Conservation (phyloP, 495 filamentous ascomycete genomes). For the Penicillium chermesinum region DNA sequence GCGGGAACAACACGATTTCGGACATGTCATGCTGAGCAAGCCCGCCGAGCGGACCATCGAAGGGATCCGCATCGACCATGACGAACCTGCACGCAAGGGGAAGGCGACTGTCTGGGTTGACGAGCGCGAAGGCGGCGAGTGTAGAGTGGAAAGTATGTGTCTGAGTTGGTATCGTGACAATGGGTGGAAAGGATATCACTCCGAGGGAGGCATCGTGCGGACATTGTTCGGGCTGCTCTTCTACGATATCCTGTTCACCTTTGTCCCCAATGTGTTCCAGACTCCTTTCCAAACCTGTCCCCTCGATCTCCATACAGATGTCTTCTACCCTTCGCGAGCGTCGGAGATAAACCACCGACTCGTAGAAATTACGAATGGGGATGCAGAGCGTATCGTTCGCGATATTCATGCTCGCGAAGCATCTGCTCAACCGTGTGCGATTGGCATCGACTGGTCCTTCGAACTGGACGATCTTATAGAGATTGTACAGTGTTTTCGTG, state of each 20-base stretch:
- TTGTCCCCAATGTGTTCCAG: slow-evolving; percentile 95
- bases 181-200: slow-evolving; percentile 93
- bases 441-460: slow-evolving; percentile 90
- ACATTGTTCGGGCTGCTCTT: slow-evolving; percentile 92
- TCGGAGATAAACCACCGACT: slow-evolving; percentile 88
- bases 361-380: slow-evolving; percentile 76
- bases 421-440: slow-evolving; percentile 70
- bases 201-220: slow-evolving; percentile 82
- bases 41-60: slow-evolving; percentile 69
- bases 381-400: slow-evolving; percentile 59
- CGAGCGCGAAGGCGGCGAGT: slow-evolving; percentile 63
- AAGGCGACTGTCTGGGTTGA: slow-evolving; percentile 87
- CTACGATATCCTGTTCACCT: slow-evolving; percentile 88
- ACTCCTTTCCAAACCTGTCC: slow-evolving; percentile 92
- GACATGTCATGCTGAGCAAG: slow-evolving; percentile 68
- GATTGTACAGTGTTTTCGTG: slow-evolving; percentile 73
- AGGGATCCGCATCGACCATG: slow-evolving; percentile 68
- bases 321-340: slow-evolving; percentile 79
- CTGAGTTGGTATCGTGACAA: slow-evolving; percentile 74
- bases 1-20: slow-evolving; percentile 88
- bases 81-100: slow-evolving; percentile 35
- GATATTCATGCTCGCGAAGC: slow-evolving; percentile 59
- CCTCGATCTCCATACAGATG: slow-evolving; percentile 87
- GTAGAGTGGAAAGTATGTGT: slow-evolving; percentile 88
- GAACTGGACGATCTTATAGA: slow-evolving; percentile 74